phyloP scores from a whole-genome alignment of 192 early-diverging fungal genomes.

The Backusella liffmaniae region DNA sequence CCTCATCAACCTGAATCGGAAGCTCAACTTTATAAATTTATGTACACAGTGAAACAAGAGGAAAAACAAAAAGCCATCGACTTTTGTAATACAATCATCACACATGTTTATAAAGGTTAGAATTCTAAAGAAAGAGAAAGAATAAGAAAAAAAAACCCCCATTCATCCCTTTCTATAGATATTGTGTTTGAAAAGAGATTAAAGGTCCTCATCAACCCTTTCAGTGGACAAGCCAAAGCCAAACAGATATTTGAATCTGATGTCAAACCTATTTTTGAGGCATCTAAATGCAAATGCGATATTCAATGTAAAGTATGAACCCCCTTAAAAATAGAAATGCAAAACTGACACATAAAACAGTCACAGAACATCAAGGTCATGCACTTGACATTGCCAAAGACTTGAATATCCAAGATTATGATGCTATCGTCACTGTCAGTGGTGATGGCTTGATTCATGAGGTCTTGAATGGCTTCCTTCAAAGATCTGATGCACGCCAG shows the following conservation, averaged over 20 bases:
- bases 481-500: conserved; percentile 60
- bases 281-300: conserved; percentile 56
- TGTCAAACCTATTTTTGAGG: conserved; percentile 61
- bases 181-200: conserved; percentile 34
- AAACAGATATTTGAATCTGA: conserved; percentile 47
- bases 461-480: conserved; percentile 73
- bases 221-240: conserved; percentile 68
- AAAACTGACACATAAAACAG: conserved; percentile 33
- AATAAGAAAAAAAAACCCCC: no score
- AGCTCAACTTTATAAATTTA: conserved; percentile 26
- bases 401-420: conserved; percentile 53
- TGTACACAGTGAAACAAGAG: conserved; percentile 18
- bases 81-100: conserved; percentile 22
- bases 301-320: conserved; percentile 39
- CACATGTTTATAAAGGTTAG: conserved; percentile 22
- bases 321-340: no score
- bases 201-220: conserved; percentile 71
- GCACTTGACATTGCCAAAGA: conserved; percentile 59
- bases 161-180: background rate
- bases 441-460: conserved; percentile 85
- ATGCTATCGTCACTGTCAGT: conserved; percentile 62
- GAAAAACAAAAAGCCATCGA: conserved; percentile 13
- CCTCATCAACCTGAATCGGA: background rate
- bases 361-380: conserved; percentile 58
- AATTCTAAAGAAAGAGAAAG: no score